Evolutionary conservation across 352 stramenopile species (phyloP).

Genomic region (Globisporangium cylindrosporum): DNA sequence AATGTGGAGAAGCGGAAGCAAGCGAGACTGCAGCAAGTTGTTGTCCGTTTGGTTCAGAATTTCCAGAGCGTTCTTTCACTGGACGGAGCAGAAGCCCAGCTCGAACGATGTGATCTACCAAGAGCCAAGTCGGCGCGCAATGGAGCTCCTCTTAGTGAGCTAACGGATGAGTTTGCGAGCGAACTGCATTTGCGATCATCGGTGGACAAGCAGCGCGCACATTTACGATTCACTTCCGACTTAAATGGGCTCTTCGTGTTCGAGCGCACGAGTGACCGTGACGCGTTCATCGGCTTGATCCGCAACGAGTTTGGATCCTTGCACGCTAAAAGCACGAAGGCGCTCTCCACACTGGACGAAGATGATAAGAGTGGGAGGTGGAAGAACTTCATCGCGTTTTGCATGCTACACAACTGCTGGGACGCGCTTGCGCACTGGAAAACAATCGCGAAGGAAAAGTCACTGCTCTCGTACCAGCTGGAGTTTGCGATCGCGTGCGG

Average conservation of each 20-base stretch:
- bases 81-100: background rate
- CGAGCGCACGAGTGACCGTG: conserved; percentile 26
- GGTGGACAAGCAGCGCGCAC: conserved; percentile 37
- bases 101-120: conserved; percentile 14
- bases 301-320: conserved; percentile 25
- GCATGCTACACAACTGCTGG: conserved; percentile 52
- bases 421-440: conserved; percentile 46
- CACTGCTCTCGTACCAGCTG: conserved; percentile 27
- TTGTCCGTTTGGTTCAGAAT: conserved; percentile 27
- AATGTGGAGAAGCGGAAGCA: conserved; percentile 24
- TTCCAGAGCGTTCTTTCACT: conserved; percentile 27
- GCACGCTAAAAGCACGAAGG: background rate
- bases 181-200: conserved; percentile 21
- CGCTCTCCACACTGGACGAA: conserved; percentile 8
- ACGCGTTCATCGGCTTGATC: conserved; percentile 31
- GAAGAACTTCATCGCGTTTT: conserved; percentile 55
- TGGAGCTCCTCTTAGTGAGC: background rate
- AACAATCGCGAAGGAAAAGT: conserved; percentile 14
- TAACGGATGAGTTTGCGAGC: background rate
- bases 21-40: conserved; percentile 29
- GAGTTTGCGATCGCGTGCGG: conserved; percentile 51
- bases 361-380: conserved; percentile 14
- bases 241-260: conserved; percentile 50
- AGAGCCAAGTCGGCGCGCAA: background rate
- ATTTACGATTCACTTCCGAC: conserved; percentile 50